Evolutionary conservation across 352 stramenopile species (phyloP).

Genomic region (Pythium oligandrum): DNA sequence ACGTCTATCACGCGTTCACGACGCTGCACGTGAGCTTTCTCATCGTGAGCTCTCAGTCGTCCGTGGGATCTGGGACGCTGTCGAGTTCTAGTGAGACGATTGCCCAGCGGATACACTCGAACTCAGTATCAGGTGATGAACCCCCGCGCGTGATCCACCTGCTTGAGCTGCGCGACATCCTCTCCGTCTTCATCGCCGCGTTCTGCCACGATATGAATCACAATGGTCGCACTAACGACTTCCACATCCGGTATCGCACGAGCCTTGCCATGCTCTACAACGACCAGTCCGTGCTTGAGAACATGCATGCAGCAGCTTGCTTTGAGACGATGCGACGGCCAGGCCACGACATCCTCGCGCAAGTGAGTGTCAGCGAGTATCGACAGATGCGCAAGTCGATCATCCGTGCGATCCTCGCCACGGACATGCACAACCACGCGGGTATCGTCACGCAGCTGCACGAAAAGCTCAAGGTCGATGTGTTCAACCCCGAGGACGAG

Average conservation of each 20-base stretch:
- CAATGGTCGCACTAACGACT: constrained; percentile 85
- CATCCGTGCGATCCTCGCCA: constrained; percentile 77
- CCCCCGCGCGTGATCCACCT: constrained; percentile 13
- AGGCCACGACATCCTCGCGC: constrained; percentile 63
- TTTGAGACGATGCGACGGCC: constrained; percentile 75
- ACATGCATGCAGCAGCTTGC: constrained; percentile 79
- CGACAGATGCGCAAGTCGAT: constrained; percentile 61
- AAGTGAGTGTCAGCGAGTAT: constrained; percentile 31
- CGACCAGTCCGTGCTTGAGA: constrained; percentile 86
- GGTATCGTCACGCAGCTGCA: constrained; percentile 66
- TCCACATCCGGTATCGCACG: constrained; percentile 75
- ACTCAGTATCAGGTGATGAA: not conserved
- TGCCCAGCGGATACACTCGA: too few relatives aligned
- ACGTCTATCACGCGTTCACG: constrained; percentile 80
- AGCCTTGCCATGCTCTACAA: constrained; percentile 84
- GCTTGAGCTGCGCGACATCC: constrained; percentile 47
- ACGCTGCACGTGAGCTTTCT: constrained; percentile 81
- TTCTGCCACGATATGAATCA: constrained; percentile 89
- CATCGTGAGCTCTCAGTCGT: constrained; percentile 52
- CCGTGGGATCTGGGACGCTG: constrained; percentile 10
- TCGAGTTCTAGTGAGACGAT: too few relatives aligned
- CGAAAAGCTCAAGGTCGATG: constrained; percentile 53
- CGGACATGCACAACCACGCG: constrained; percentile 78
- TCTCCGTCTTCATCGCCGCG: constrained; percentile 73
- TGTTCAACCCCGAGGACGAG: constrained; percentile 49